Conservation (phyloP, 345 rosid genomes). For the Limnanthes douglasii region DNA sequence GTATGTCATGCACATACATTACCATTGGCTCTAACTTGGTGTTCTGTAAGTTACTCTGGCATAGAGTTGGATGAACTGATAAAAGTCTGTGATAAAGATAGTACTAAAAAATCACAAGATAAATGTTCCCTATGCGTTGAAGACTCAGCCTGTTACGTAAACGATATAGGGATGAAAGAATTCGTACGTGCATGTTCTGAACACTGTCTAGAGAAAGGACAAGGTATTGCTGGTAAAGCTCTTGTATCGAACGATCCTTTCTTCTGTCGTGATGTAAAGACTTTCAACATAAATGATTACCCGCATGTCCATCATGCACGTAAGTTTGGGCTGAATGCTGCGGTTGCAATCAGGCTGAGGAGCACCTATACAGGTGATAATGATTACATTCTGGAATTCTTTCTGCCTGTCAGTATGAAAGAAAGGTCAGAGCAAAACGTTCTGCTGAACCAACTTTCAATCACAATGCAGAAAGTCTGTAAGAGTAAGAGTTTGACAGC, state of each 20-base stretch:
- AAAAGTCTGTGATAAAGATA: no score
- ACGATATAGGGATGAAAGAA: slow-evolving; percentile 50
- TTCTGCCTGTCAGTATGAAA: slow-evolving; percentile 62
- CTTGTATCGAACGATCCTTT: slow-evolving; percentile 65
- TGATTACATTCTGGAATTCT: slow-evolving; percentile 71
- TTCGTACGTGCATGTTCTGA: slow-evolving; percentile 73
- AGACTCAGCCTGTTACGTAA: slow-evolving; percentile 60
- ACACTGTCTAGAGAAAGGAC: slow-evolving; percentile 61
- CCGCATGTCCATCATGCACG: slow-evolving; percentile 93
- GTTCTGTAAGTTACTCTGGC: slow-evolving; percentile 44
- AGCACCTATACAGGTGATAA: slow-evolving; percentile 62
- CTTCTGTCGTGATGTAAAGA: slow-evolving; percentile 64
- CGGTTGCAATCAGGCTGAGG: slow-evolving; percentile 80
- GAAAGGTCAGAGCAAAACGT: slow-evolving; percentile 75
- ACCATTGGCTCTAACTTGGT: slow-evolving; percentile 87
- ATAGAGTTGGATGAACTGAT: no score
- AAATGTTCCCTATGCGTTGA: slow-evolving; percentile 45
- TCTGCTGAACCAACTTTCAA: slow-evolving; percentile 60
- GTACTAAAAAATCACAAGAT: no score
- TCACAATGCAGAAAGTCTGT: slow-evolving; percentile 81
- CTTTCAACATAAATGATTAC: slow-evolving; percentile 49
- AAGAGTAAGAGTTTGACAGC: slow-evolving; percentile 67
- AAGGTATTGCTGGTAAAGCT: slow-evolving; percentile 84
- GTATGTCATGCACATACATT: slow-evolving; percentile 78
- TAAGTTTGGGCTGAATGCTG: slow-evolving; percentile 71